Base-by-base conservation (phyloP, 202 grass and related monocot species). In the Elaeis oleifera region DNA sequence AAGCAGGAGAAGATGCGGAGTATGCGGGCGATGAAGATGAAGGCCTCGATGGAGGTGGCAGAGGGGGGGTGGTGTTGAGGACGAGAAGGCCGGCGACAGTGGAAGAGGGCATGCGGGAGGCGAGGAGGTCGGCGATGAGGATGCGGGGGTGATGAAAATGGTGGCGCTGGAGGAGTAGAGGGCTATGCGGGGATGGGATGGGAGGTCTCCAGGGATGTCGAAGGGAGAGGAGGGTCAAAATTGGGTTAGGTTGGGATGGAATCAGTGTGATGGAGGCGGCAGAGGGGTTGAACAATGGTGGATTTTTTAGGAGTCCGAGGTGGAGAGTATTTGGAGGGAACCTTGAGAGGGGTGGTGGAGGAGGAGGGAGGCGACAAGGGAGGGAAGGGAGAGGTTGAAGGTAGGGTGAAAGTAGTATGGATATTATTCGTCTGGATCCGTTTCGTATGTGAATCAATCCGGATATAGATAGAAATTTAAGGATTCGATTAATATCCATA, bases 91-190 rank as follows among this genome's bases (percentile, higher is more conserved):
- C 76, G 3, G 50, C 68, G 29, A 96, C 80, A 11, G 36, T 54
- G 66, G 78, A 75, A 0, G 91, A 84, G 16, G 26, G 57, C 52
- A 85, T 74, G 15, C 84, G 91, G 68, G 87, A 83, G 64, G 91
- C 88, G 71, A 96, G 84, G 61, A 96, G 79, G 72, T 96, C 91
- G 19, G 81, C 87, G 64, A 86, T 67, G 79, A 96, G 87, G 63
- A 84, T 71, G 63, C 87, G 81, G 91, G 79, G 24, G 91, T 81
- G 78, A 96, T 61, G 70, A 90, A 87, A 67, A 88, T 81, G 6
- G 79, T 71, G 24, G 50, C 69, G 50, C 63, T 73, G 70, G 87
- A 87, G 62, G 87, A 31, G 64, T 90, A 90, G 60, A 96, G 84
- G 44, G 87, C 66, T 48, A 71, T 62, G n/a, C 87, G 87, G 50